Percentiles rank a stretch among this genome's conserved stretches.
These are phyloP conservation scores for Arthrobotrys pseudoclavata DNA, from an alignment of 2,329 filamentous ascomycete species.

Conservation along the genomic window DNA sequence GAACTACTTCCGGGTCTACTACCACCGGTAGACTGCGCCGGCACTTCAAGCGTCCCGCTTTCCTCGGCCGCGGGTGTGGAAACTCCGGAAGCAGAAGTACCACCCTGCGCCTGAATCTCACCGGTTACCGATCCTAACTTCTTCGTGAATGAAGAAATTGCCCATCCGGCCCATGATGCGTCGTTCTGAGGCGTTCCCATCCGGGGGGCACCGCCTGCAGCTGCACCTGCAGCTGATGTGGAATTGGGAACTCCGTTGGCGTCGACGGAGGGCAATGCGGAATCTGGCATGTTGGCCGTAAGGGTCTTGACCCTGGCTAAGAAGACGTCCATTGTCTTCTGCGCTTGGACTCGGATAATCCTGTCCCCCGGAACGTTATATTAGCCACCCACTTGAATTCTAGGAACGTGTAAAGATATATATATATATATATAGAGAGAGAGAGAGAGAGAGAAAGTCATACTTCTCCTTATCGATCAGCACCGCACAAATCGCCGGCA, in stretches of 20 bases:
- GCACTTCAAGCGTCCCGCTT: conserved; percentile 66
- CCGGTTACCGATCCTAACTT: conserved; percentile 87
- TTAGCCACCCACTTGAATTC: conserved; percentile 1
- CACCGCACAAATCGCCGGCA: conserved; percentile 85
- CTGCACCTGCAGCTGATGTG: conserved; percentile 68
- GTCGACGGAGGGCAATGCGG: conserved; percentile 75
- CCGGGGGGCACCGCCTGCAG: conserved; percentile 72
- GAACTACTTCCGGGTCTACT: conserved; percentile 68
- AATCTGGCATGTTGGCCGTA: conserved; percentile 82
- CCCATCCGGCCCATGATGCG: conserved; percentile 92
- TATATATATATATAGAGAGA: too few species aligned
- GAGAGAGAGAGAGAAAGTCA: too few species aligned
- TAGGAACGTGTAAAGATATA: background rate
- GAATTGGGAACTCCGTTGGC: conserved; percentile 63
- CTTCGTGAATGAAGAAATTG: conserved; percentile 98
- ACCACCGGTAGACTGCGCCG: conserved; percentile 64
- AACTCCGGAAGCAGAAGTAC: conserved; percentile 68
- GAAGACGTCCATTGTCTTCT: conserved; percentile 89
- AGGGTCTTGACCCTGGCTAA: conserved; percentile 85
- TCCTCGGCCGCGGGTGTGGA: conserved; percentile 67
- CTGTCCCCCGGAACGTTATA: conserved; percentile 64
- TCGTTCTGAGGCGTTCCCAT: conserved; percentile 84
- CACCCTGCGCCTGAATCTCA: conserved; percentile 75
- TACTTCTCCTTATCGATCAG: conserved; percentile 94
- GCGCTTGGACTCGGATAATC: conserved; percentile 88